A percentile compares a stretch with the other conserved stretches of the same genome.
phyloP scores from a whole-genome alignment of 352 stramenopile genomes.

The Pythium chondricola region DNA sequence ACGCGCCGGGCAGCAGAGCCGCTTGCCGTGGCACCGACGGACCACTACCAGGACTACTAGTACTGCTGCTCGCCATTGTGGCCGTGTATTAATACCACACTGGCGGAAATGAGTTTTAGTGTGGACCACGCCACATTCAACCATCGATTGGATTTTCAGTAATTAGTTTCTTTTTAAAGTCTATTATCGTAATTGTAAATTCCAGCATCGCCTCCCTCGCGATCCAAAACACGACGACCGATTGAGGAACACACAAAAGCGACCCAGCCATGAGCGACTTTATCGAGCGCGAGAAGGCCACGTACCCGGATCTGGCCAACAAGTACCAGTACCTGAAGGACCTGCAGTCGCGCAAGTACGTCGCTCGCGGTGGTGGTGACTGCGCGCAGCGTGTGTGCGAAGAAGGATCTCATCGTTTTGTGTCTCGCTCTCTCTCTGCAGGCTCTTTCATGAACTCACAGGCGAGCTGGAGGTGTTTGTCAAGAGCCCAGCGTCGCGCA shows the following conservation, averaged over 20 bases:
- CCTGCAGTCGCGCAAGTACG: constrained; percentile 87
- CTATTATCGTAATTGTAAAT: too few species aligned
- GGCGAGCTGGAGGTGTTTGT: constrained; percentile 90
- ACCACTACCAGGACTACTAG: not conserved
- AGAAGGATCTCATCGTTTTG: too few species aligned
- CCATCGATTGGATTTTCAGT: too few species aligned
- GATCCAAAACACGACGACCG: constrained; percentile 8
- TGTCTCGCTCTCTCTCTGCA: too few species aligned
- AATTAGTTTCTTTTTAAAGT: too few species aligned
- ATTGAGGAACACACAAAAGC: not conserved
- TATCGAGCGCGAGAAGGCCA: constrained; percentile 78
- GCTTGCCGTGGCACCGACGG: not conserved
- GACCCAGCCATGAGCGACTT: constrained; percentile 49
- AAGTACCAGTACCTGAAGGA: constrained; percentile 89
- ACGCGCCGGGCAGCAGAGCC: constrained; percentile 5
- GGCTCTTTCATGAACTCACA: constrained; percentile 98
- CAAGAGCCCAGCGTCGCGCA: constrained; percentile 59
- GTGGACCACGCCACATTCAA: too few species aligned
- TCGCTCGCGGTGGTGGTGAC: too few species aligned
- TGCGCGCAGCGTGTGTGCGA: too few species aligned
- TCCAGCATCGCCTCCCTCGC: too few species aligned
- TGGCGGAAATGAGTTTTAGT: too few species aligned
- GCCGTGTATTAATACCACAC: too few species aligned
- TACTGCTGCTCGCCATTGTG: not conserved
- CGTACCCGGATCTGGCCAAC: constrained; percentile 89